phyloP scores from a whole-genome alignment of 1,139 yeast species.

The Hyphopichia khmerensis region DNA sequence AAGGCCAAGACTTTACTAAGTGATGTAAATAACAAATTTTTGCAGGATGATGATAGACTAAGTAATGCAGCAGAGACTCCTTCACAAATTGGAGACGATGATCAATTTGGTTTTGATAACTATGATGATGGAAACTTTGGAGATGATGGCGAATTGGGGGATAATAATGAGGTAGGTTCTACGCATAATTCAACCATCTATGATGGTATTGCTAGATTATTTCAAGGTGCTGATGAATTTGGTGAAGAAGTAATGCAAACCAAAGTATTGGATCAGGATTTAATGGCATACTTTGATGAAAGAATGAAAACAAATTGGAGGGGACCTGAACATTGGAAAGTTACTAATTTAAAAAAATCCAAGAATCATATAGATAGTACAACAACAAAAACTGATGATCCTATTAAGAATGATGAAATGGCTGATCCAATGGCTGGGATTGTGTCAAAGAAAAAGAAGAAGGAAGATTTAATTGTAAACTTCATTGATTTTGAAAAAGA shows the following conservation, averaged over 20 bases:
- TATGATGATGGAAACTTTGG: constrained; percentile 36
- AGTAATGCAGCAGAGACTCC: constrained; percentile 12
- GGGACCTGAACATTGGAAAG: constrained; percentile 95
- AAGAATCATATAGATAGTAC: constrained; percentile 8
- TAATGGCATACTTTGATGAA: constrained; percentile 79
- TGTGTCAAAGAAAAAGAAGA: constrained; percentile 23
- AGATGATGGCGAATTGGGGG: constrained; percentile 12
- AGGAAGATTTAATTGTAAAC: constrained; percentile 42
- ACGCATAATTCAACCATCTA: constrained; percentile 4
- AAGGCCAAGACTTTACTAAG: constrained; percentile 54
- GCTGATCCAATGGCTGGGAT: constrained; percentile 7
- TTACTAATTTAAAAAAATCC: constrained; percentile 50
- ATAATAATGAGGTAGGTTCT: constrained; percentile 11
- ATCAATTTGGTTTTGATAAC: constrained; percentile 22
- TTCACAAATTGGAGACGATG: constrained; percentile 8
- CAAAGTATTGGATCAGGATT: constrained; percentile 58
- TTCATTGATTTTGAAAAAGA: constrained; percentile 46
- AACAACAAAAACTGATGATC: constrained; percentile 7
- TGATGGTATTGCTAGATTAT: constrained; percentile 6
- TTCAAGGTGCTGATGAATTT: constrained; percentile 12
- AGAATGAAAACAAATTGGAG: constrained; percentile 74
- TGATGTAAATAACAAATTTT: constrained; percentile 42
- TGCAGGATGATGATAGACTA: constrained; percentile 13
- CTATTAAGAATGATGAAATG: constrained; percentile 10
- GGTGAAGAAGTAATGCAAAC: constrained; percentile 6